A percentile compares a stretch with the other conserved stretches of the same genome.
These are phyloP conservation scores for Leccinum proliferum DNA, from an alignment of 1,284 basidiomycete genomes.

Conservation along the genomic window DNA sequence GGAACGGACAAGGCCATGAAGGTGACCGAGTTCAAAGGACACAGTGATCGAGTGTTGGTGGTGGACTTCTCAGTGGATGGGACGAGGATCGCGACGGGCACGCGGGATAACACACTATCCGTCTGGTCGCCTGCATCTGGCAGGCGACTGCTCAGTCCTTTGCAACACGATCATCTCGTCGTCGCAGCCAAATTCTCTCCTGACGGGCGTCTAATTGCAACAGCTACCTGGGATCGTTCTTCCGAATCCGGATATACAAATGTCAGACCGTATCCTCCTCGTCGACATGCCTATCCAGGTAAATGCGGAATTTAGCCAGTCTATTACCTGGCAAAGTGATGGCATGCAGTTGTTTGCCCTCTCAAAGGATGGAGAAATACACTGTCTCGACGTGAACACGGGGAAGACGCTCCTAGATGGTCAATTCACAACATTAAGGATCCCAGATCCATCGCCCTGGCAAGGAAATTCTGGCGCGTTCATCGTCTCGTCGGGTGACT, in stretches of 20 bases:
- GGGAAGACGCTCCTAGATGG: not conserved
- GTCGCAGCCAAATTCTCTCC: not conserved
- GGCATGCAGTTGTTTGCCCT: not conserved
- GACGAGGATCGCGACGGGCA: not conserved
- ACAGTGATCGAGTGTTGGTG: not conserved
- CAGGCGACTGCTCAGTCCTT: not conserved
- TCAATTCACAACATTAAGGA: not conserved
- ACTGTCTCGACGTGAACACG: not conserved
- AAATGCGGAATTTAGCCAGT: not conserved
- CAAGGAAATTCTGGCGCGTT: not conserved
- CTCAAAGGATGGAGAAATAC: not conserved
- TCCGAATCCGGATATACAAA: not conserved
- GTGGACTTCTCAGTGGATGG: not conserved
- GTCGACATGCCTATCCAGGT: not conserved
- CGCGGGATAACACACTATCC: not conserved
- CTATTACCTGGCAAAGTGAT: not conserved
- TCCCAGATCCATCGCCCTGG: not conserved
- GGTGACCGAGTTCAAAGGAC: not conserved
- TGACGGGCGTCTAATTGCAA: not conserved
- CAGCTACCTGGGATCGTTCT: not conserved
- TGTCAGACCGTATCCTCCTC: not conserved
- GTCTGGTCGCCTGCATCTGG: not conserved
- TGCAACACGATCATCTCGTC: not conserved
- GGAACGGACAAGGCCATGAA: not conserved
- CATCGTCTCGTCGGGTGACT: not conserved